A percentile compares a stretch with the other conserved stretches of the same genome.
Evolutionary conservation across 2,329 filamentous ascomycete species (phyloP).

Genomic region (Pestalotiopsis sp.): DNA sequence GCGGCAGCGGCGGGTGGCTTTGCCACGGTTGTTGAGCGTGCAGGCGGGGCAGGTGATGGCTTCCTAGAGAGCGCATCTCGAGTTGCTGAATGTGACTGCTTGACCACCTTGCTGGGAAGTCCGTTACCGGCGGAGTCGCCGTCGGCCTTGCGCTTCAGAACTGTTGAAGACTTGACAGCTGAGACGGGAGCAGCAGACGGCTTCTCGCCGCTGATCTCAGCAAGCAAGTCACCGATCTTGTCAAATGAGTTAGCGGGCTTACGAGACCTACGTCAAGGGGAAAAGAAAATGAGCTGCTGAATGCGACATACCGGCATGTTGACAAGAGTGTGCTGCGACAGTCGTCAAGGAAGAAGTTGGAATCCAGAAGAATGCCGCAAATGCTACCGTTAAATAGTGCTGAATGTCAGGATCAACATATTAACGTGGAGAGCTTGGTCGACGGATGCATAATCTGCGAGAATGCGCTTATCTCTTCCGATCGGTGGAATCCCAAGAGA

Average conservation of each 20-base stretch:
- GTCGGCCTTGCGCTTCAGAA: conserved; percentile 60
- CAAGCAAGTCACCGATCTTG: conserved; percentile 60
- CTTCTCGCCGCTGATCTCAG: conserved; percentile 61
- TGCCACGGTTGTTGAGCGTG: not conserved
- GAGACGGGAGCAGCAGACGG: conserved; percentile 34
- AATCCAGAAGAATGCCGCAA: not conserved
- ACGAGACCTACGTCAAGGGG: conserved; percentile 15
- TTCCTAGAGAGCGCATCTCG: conserved; percentile 2
- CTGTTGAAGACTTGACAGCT: conserved; percentile 25
- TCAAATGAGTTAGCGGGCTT: not conserved
- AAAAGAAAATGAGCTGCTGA: conserved; percentile 1
- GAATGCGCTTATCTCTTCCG: not conserved
- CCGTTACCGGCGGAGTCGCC: conserved; percentile 38
- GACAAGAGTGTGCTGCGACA: conserved; percentile 16
- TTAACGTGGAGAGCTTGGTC: not conserved
- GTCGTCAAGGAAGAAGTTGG: conserved; percentile 12
- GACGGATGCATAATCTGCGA: conserved; percentile 5
- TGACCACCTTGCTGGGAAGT: conserved; percentile 21
- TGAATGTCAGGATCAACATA: conserved; percentile 2
- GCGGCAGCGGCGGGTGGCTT: conserved; percentile 1
- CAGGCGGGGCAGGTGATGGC: not conserved
- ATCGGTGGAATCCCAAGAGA: not conserved
- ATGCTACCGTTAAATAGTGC: conserved; percentile 6
- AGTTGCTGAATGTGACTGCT: conserved; percentile 9
- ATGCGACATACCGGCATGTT: conserved; percentile 20